phyloP scores from a whole-genome alignment of 2,329 filamentous ascomycete species.

The Endoconidiophora laricicola region DNA sequence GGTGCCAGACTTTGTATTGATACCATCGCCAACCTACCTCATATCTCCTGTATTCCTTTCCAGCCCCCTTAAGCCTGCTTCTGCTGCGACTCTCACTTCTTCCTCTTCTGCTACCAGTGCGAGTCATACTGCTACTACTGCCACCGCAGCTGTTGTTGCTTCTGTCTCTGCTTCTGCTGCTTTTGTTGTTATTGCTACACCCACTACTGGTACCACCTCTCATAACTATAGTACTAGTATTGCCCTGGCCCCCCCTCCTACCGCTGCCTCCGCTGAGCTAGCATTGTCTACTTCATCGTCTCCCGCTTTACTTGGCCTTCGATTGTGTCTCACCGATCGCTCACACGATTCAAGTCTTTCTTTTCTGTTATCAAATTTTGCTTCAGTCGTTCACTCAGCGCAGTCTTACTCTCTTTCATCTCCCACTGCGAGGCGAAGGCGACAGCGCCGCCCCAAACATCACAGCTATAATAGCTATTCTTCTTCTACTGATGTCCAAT shows the following conservation, averaged over 20 bases:
- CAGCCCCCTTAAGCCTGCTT: conserved; percentile 11
- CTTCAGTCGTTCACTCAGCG: conserved; percentile 1
- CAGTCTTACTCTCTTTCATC: conserved; percentile 6
- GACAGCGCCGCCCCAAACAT: background rate
- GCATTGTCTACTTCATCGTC: background rate
- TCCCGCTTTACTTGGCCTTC: background rate
- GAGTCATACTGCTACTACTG: background rate
- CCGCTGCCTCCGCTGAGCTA: background rate
- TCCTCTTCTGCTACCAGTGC: conserved; percentile 4
- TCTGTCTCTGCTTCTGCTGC: background rate
- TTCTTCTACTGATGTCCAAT: background rate
- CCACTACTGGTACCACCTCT: background rate
- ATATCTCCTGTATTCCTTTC: conserved; percentile 6
- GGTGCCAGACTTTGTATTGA: background rate
- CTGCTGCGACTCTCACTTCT: conserved; percentile 2
- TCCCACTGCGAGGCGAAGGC: conserved; percentile 3
- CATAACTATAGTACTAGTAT: background rate
- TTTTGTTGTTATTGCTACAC: background rate
- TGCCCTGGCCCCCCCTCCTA: background rate
- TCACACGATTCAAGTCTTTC: conserved; percentile 3
- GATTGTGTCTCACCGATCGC: background rate
- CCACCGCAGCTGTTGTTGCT: background rate
- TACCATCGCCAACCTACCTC: conserved; percentile 4
- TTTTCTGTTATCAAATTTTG: conserved; percentile 4
- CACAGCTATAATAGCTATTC: background rate